These are phyloP conservation scores for Termitomyces sp. DNA, from an alignment of 768 basidiomycete species.

Conservation along the genomic window DNA sequence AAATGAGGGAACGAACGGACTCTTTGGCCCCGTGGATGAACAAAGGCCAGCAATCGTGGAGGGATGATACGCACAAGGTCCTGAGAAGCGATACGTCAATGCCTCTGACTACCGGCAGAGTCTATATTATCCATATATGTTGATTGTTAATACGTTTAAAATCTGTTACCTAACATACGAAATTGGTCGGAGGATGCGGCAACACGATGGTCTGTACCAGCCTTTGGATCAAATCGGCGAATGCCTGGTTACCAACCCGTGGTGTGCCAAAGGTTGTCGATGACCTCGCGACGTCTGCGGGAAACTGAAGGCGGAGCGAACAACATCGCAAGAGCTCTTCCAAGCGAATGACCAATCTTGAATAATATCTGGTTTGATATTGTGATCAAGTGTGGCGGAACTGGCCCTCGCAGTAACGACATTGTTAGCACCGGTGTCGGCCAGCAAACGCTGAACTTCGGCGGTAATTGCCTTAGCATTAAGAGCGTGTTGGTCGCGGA, in stretches of 20 bases:
- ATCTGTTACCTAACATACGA: constrained; percentile 15
- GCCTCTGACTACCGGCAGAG: background rate
- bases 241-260: constrained; percentile 33
- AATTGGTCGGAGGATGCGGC: background rate
- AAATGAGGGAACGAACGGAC: background rate
- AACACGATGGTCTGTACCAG: constrained; percentile 10
- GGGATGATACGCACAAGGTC: constrained; percentile 43
- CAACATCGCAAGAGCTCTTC: constrained; percentile 38
- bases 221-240: constrained; percentile 32
- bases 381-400: background rate
- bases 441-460: constrained; percentile 35
- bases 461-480: constrained; percentile 29
- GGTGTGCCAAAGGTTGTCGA: constrained; percentile 34
- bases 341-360: constrained; percentile 35
- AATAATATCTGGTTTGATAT: background rate
- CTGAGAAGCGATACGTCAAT: constrained; percentile 7
- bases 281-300: constrained; percentile 24
- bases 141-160: constrained; percentile 23
- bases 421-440: constrained; percentile 17
- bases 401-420: constrained; percentile 13
- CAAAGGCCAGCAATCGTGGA: constrained; percentile 37
- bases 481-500: constrained; percentile 37
- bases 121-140: constrained; percentile 9
- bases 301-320: constrained; percentile 32
- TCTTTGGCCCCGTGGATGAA: constrained; percentile 33